Evolutionary conservation across 1,284 basidiomycete genomes (phyloP).

Genomic region (Sanghuangporus baumii): DNA sequence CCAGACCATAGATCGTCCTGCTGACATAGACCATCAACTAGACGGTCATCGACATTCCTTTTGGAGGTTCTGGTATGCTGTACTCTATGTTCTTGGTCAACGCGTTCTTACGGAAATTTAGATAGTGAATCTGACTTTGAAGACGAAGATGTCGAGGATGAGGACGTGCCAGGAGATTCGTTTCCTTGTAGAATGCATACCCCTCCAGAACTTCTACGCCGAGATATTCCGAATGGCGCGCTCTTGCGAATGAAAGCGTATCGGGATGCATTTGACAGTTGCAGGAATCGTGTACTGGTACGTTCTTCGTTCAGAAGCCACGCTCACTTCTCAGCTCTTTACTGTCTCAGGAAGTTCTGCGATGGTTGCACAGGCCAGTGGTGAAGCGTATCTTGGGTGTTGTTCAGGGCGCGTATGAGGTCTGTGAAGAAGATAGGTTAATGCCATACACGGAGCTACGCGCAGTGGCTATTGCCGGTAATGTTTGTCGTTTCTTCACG

Average conservation of each 20-base stretch:
- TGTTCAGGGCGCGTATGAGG: slow-evolving; percentile 38
- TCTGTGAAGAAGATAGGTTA: slow-evolving; percentile 26
- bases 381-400: slow-evolving; percentile 35
- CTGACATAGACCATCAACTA: slow-evolving; percentile 18
- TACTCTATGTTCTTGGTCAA: not conserved
- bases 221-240: slow-evolving; percentile 37
- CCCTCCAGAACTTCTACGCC: slow-evolving; percentile 22
- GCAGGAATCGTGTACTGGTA: slow-evolving; percentile 43
- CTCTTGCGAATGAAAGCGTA: slow-evolving; percentile 42
- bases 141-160: slow-evolving; percentile 18
- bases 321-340: slow-evolving; percentile 1
- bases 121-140: slow-evolving; percentile 5
- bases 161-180: slow-evolving; percentile 12
- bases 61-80: slow-evolving; percentile 24
- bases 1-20: not conserved
- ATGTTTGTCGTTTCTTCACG: slow-evolving; percentile 18
- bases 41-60: slow-evolving; percentile 32
- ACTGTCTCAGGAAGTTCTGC: slow-evolving; percentile 35
- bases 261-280: slow-evolving; percentile 42
- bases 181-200: slow-evolving; percentile 19
- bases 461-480: slow-evolving; percentile 50
- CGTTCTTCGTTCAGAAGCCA: slow-evolving; percentile 13
- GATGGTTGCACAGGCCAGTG: slow-evolving; percentile 38
- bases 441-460: slow-evolving; percentile 49
- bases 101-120: not conserved